These are phyloP conservation scores for Suillus occidentalis DNA, from an alignment of 768 basidiomycete species.

Conservation along the genomic window DNA sequence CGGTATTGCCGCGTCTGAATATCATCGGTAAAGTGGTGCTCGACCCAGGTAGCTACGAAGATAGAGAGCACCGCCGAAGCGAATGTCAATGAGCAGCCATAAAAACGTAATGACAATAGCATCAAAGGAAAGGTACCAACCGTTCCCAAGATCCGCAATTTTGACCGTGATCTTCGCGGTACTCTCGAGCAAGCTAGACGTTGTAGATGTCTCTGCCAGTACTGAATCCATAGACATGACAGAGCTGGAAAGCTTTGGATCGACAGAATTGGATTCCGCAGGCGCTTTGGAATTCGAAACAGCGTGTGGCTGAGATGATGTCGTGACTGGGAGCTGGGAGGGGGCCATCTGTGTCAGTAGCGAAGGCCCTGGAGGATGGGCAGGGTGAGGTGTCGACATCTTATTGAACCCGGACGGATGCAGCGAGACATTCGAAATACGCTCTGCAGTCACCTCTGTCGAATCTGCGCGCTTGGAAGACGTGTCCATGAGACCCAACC, in stretches of 20 bases:
- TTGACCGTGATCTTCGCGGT: slow-evolving; percentile 90
- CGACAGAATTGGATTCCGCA: slow-evolving; percentile 16
- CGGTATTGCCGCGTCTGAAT: slow-evolving; percentile 98
- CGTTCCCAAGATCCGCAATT: slow-evolving; percentile 98
- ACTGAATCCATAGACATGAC: slow-evolving; percentile 29
- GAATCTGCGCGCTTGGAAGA: slow-evolving; percentile 32
- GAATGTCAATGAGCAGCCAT: slow-evolving; percentile 9
- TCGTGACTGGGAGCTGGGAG: slow-evolving; percentile 15
- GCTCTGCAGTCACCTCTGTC: slow-evolving; percentile 48
- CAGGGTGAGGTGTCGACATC: slow-evolving; percentile 35
- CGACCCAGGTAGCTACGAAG: slow-evolving; percentile 70
- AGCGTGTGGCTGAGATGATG: slow-evolving; percentile 28
- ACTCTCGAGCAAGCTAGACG: slow-evolving; percentile 35
- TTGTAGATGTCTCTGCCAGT: slow-evolving; percentile 24
- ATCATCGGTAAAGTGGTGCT: slow-evolving; percentile 98
- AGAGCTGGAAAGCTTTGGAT: slow-evolving; percentile 29
- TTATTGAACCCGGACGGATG: slow-evolving; percentile 40
- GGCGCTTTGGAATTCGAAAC: slow-evolving; percentile 23
- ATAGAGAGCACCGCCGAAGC: slow-evolving; percentile 5
- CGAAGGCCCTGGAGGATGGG: slow-evolving; percentile 58
- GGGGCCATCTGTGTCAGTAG: slow-evolving; percentile 73
- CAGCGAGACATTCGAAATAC: slow-evolving; percentile 49
- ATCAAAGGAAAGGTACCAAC: slow-evolving; percentile 40
- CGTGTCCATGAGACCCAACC: slow-evolving; percentile 14
- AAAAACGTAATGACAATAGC: neutral